Percentiles rank a stretch among this genome's conserved stretches.
Conservation (phyloP, 2,329 filamentous ascomycete species). For the Penicillium sp. region DNA sequence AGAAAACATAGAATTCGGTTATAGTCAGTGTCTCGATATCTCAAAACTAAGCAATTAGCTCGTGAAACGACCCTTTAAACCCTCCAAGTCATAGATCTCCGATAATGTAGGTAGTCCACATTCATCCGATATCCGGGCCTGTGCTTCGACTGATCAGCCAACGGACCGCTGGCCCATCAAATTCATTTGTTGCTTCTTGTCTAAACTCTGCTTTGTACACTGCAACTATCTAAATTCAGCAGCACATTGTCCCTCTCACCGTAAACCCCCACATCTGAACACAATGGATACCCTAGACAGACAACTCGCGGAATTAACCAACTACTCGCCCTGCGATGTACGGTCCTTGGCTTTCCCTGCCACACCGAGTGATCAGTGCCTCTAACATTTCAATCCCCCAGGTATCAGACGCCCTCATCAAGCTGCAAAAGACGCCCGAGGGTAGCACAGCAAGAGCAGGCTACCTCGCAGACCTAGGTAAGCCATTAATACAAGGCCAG, state of each 20-base stretch:
- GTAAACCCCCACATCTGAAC: slow-evolving; percentile 15
- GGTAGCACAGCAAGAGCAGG: slow-evolving; percentile 60
- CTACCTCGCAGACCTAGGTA: slow-evolving; percentile 63
- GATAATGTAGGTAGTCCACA: slow-evolving; percentile 1
- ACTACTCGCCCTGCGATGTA: slow-evolving; percentile 48
- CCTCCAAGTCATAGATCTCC: neutral
- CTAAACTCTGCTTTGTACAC: neutral
- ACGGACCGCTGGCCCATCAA: neutral
- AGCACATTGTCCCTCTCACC: neutral
- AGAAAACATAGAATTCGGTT: neutral
- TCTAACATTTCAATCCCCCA: slow-evolving; percentile 30
- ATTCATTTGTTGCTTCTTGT: neutral
- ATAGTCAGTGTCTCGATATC: neutral
- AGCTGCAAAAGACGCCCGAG: slow-evolving; percentile 52
- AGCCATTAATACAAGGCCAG: neutral
- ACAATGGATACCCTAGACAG: slow-evolving; percentile 34
- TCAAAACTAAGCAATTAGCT: neutral
- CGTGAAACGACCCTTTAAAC: neutral
- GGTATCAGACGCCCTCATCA: slow-evolving; percentile 71
- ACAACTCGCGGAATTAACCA: slow-evolving; percentile 30
- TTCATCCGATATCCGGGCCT: slow-evolving; percentile 21
- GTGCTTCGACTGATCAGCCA: slow-evolving; percentile 9
- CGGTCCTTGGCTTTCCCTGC: neutral
- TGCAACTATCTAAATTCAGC: neutral
- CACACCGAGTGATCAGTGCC: neutral